Conservation (phyloP, 164 flowering plant genomes). For the Tinospora cordifolia region DNA sequence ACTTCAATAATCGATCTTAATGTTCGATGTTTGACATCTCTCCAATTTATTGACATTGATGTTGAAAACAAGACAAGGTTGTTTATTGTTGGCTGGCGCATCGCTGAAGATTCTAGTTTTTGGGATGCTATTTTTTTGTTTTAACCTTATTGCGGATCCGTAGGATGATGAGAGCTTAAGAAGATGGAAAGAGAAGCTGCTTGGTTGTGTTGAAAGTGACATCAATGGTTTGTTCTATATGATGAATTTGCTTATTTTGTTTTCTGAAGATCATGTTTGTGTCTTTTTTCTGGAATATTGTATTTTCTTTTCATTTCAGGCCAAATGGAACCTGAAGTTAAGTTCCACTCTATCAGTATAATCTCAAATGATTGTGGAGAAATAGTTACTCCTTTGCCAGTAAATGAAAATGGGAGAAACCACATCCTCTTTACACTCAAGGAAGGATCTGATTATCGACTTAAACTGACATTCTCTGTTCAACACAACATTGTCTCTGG, state of each 20-base stretch:
- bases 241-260: neutral
- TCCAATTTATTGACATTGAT: no score
- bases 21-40: no score
- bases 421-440: constrained; percentile 39
- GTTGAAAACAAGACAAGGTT: neutral
- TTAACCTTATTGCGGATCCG: neutral
- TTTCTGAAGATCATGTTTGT: neutral
- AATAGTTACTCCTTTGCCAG: constrained; percentile 41
- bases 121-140: no score
- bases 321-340: constrained; percentile 69
- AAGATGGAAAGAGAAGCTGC: constrained; percentile 83
- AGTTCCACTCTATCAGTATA: constrained; percentile 59
- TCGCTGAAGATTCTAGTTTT: neutral
- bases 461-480: constrained; percentile 57
- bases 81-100: neutral
- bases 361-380: constrained; percentile 45
- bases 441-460: constrained; percentile 60
- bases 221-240: constrained; percentile 35
- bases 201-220: constrained; percentile 58
- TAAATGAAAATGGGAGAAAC: constrained; percentile 26
- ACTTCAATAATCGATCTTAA: neutral
- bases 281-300: neutral
- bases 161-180: constrained; percentile 85
- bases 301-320: constrained; percentile 24
- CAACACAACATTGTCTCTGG: constrained; percentile 72